These are phyloP conservation scores for Staphylotrichum longicolle DNA, from an alignment of 495 filamentous ascomycete species.

Conservation along the genomic window DNA sequence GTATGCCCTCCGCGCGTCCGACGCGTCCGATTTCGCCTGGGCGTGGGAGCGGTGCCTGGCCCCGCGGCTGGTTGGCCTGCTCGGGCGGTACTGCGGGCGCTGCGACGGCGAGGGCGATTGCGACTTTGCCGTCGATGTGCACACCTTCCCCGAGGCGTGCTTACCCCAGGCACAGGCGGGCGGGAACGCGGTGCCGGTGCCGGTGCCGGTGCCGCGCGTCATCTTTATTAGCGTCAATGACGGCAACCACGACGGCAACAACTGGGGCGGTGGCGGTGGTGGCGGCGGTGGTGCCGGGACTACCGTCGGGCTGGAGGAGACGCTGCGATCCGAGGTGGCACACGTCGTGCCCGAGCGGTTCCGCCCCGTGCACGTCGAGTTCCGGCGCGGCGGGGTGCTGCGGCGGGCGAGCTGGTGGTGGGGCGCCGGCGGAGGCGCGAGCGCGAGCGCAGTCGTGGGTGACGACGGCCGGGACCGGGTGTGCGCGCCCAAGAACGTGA, in stretches of 20 bases:
- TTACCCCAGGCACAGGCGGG: background rate
- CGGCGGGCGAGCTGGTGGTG: background rate
- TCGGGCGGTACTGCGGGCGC: slow-evolving; percentile 9
- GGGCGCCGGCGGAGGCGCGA: background rate
- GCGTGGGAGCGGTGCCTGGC: slow-evolving; percentile 12
- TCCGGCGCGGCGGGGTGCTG: slow-evolving; percentile 2
- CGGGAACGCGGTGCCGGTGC: background rate
- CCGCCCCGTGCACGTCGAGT: slow-evolving; percentile 6
- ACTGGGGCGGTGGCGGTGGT: no score
- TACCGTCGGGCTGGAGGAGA: background rate
- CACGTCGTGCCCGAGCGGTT: slow-evolving; percentile 3
- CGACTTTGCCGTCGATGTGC: slow-evolving; percentile 21
- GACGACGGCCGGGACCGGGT: slow-evolving; percentile 3
- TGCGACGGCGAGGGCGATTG: background rate
- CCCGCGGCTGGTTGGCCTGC: slow-evolving; percentile 5
- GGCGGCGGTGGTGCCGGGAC: no score
- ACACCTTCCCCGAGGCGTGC: slow-evolving; percentile 18
- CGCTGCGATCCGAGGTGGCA: background rate
- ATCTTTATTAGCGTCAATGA: slow-evolving; percentile 13
- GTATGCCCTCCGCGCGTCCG: slow-evolving; percentile 6
- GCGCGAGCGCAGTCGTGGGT: no score
- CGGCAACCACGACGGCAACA: background rate
- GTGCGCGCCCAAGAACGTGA: slow-evolving; percentile 17
- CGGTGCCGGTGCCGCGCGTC: slow-evolving; percentile 9
- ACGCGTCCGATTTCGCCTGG: slow-evolving; percentile 16